phyloP scores from a whole-genome alignment of 257 asterid genomes.

The Solanum neorickii region DNA sequence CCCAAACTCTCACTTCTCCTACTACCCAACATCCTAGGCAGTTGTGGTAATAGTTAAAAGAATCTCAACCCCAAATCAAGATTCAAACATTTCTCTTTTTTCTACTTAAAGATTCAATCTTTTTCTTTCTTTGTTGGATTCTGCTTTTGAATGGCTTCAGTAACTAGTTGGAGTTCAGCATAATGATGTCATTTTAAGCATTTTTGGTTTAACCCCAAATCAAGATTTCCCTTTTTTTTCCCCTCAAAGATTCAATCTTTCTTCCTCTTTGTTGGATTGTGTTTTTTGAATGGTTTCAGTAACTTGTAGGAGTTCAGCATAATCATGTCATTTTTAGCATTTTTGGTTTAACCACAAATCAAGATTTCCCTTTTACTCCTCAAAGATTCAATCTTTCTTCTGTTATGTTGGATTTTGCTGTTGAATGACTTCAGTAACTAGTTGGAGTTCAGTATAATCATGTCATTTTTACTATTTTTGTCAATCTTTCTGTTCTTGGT shows the following conservation, averaged over 20 bases:
- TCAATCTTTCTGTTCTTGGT: constrained; percentile 1
- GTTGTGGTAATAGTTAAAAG: background rate
- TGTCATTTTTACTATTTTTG: constrained; percentile 9
- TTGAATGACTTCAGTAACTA: background rate
- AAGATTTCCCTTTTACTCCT: background rate
- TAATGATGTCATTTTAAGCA: constrained; percentile 7
- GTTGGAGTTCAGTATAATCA: background rate
- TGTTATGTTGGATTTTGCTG: background rate
- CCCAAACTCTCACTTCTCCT: background rate
- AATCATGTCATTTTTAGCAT: constrained; percentile 7
- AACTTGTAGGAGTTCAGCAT: background rate
- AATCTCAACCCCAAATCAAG: constrained; percentile 5
- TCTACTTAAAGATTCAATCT: background rate
- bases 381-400: background rate
- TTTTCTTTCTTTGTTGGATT: background rate
- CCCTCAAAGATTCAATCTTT: background rate
- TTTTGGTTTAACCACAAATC: background rate
- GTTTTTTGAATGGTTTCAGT: background rate
- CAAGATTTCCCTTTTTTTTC: background rate
- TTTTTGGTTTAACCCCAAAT: background rate
- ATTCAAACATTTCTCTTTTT: constrained; percentile 4
- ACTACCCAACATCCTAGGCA: constrained; percentile 2
- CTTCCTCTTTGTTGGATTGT: background rate
- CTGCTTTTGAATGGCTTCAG: constrained; percentile 1
- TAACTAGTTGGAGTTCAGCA: background rate